A percentile compares a stretch with the other conserved stretches of the same genome.
phyloP scores from a whole-genome alignment of 345 rosid genomes.

The Lagerstroemia speciosa region DNA sequence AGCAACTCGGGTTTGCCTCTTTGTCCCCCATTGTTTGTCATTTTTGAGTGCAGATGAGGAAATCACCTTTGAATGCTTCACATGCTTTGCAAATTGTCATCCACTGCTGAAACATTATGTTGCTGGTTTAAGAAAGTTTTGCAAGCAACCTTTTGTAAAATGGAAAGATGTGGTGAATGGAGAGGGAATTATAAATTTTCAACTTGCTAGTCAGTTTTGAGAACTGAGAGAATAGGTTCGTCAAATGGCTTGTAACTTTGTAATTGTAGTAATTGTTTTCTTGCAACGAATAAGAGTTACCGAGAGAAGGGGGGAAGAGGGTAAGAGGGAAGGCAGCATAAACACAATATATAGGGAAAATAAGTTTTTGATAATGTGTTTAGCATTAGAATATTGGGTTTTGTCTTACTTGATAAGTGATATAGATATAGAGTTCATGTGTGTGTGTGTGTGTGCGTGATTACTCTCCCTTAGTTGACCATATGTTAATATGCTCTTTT shows the following conservation, averaged over 20 bases:
- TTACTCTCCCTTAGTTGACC: not conserved
- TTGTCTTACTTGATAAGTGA: not conserved
- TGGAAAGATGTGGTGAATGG: not conserved
- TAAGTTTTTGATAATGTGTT: not conserved
- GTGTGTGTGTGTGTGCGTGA: not conserved
- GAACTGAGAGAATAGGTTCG: not conserved
- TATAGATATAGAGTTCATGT: not conserved
- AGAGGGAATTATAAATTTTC: not conserved
- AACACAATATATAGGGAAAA: not conserved
- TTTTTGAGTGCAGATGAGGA: not conserved
- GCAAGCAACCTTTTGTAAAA: not conserved
- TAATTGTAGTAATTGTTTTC: not conserved
- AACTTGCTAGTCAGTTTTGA: not conserved
- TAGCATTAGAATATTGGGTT: not conserved
- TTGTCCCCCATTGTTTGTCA: not conserved
- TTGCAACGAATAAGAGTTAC: not conserved
- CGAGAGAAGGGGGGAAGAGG: not conserved
- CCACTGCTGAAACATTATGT: not conserved
- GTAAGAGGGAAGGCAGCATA: not conserved
- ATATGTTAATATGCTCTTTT: not conserved
- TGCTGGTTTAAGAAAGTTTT: not conserved
- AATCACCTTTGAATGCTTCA: not conserved
- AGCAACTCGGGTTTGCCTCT: conserved; percentile 79
- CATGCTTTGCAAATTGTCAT: not conserved
- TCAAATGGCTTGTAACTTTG: not conserved